phyloP scores from a whole-genome alignment of 805 yeast genomes.

The Metschnikowia noctiluminum region DNA sequence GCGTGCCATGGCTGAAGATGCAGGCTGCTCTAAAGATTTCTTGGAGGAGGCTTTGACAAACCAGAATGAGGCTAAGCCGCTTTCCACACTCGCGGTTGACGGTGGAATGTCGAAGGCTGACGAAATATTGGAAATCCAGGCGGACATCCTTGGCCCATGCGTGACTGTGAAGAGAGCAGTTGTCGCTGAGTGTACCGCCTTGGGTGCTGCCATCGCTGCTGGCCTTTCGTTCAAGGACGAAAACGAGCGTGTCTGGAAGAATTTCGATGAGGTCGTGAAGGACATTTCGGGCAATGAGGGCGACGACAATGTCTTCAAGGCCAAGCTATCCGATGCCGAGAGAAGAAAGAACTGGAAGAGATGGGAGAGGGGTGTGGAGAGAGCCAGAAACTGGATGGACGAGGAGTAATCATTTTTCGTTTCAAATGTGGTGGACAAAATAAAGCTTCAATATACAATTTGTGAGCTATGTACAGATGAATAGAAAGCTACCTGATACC shows the following conservation, averaged over 20 bases:
- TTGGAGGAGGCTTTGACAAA: slow-evolving; percentile 49
- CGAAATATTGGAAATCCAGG: slow-evolving; percentile 90
- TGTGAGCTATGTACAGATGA: too few species aligned
- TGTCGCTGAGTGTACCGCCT: slow-evolving; percentile 87
- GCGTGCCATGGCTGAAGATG: slow-evolving; percentile 85
- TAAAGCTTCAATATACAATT: too few species aligned
- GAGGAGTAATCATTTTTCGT: too few species aligned
- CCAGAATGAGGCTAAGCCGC: slow-evolving; percentile 43
- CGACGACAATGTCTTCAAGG: slow-evolving; percentile 28
- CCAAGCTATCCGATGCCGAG: slow-evolving; percentile 50
- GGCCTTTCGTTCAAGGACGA: slow-evolving; percentile 57
- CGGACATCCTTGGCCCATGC: slow-evolving; percentile 86
- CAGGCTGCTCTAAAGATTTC: slow-evolving; percentile 59
- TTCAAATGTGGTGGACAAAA: too few species aligned
- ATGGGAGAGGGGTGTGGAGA: slow-evolving; percentile 71
- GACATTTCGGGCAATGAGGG: slow-evolving; percentile 33
- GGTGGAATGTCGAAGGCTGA: slow-evolving; percentile 94
- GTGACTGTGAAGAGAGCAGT: slow-evolving; percentile 77
- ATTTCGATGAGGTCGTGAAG: slow-evolving; percentile 62
- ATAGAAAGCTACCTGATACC: too few species aligned
- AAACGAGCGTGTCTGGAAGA: slow-evolving; percentile 66
- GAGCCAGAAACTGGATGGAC: slow-evolving; percentile 79
- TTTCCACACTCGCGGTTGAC: slow-evolving; percentile 70
- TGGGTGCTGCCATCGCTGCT: slow-evolving; percentile 96
- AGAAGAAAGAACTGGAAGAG: too few species aligned